Evolutionary conservation across 768 basidiomycete genomes (phyloP).

Genomic region (Candolleomyces aberdarensis): DNA sequence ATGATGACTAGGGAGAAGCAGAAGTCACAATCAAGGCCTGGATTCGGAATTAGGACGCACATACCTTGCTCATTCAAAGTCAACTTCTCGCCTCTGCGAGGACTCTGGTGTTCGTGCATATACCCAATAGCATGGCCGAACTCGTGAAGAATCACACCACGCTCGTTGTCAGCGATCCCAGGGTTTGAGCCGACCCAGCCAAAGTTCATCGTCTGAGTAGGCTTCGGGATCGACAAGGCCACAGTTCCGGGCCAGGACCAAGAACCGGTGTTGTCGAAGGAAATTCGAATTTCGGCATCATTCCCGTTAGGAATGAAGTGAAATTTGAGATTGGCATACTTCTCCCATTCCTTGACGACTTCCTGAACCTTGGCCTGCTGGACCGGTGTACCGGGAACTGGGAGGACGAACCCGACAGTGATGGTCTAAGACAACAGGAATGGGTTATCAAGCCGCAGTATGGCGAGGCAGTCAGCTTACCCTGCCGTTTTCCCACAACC

Average conservation of each 20-base stretch:
- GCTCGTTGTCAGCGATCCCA: not conserved
- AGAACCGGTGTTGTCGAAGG: constrained; percentile 11
- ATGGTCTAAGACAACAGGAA: too few species aligned
- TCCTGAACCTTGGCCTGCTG: not conserved
- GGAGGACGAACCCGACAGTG: not conserved
- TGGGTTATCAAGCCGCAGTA: too few species aligned
- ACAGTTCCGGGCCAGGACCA: constrained; percentile 12
- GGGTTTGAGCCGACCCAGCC: constrained; percentile 3
- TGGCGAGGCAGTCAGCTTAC: not conserved
- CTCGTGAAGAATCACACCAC: constrained; percentile 16
- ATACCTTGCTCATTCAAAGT: constrained; percentile 8
- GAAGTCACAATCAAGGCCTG: not conserved
- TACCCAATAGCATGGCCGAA: constrained; percentile 16
- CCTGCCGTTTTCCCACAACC: not conserved
- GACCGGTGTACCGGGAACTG: not conserved
- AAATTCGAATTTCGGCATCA: constrained; percentile 6
- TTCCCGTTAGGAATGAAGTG: not conserved
- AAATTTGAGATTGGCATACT: constrained; percentile 15
- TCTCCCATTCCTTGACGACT: constrained; percentile 2
- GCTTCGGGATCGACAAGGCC: not conserved
- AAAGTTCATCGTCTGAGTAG: constrained; percentile 12
- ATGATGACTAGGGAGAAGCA: not conserved
- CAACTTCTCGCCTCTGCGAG: constrained; percentile 10
- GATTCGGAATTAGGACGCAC: not conserved
- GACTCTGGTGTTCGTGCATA: constrained; percentile 15